phyloP scores from a whole-genome alignment of 768 basidiomycete species.

The Leccinum imitatum region DNA sequence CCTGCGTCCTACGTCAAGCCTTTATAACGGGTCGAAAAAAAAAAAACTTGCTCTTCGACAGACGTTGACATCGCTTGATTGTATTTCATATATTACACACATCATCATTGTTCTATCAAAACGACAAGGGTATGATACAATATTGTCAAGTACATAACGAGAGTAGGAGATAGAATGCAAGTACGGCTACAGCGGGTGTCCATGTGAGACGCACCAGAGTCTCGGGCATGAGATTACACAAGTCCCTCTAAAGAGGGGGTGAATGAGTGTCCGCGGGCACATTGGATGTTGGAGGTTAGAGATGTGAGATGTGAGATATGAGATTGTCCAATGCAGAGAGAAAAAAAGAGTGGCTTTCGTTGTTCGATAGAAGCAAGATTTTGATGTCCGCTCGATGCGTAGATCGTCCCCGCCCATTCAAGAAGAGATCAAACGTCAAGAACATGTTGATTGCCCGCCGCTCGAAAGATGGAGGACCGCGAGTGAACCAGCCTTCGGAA shows the following conservation, averaged over 20 bases:
- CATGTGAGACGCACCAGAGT: conserved; percentile 23
- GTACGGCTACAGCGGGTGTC: conserved; percentile 30
- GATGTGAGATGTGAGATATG: conserved; percentile 24
- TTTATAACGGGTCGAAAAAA: conserved; percentile 30
- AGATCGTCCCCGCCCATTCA: conserved; percentile 10
- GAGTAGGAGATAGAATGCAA: conserved; percentile 28
- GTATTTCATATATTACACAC: conserved; percentile 9
- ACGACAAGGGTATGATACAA: conserved; percentile 30
- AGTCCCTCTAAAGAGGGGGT: neutral
- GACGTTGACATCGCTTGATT: neutral
- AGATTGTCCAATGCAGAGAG: conserved; percentile 17
- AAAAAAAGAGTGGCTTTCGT: conserved; percentile 10
- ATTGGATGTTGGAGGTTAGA: conserved; percentile 21
- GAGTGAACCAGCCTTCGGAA: conserved; percentile 46
- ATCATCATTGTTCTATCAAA: conserved; percentile 20
- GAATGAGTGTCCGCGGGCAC: conserved; percentile 26
- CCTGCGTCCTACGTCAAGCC: conserved; percentile 69
- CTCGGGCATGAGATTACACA: conserved; percentile 7
- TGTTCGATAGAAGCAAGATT: conserved; percentile 24
- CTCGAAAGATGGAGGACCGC: conserved; percentile 44
- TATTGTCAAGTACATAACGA: conserved; percentile 31
- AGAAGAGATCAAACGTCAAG: conserved; percentile 28
- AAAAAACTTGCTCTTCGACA: too few species aligned
- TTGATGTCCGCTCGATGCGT: conserved; percentile 17
- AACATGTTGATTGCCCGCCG: conserved; percentile 24